Base-by-base conservation (phyloP, 2,329 filamentous ascomycete species). In the Oidium heveae region DNA sequence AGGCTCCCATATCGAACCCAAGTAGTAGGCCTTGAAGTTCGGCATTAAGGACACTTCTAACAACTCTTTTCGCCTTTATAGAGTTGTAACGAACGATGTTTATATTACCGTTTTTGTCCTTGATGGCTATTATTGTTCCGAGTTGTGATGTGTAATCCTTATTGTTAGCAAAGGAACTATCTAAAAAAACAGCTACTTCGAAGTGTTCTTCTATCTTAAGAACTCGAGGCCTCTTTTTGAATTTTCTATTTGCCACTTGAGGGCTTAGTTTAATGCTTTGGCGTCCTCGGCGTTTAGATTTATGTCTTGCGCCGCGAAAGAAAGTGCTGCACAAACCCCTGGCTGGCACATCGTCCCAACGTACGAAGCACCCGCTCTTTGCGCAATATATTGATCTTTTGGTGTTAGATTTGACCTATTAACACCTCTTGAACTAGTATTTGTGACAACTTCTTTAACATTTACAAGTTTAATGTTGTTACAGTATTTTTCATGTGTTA, bases 361-460 rank as follows among this genome's bases (percentile, higher is more conserved):
- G 53, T 58, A 56, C 5, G 46, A 52, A 32, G 54, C 52, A 50
- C 52, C 12, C 10, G 54, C 54, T 52, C 46, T 28, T 51, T 56
- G 51, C 22, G 37, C 51, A 39, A 56, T 13, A 36, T 54, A 58
- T 37, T 58, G 22, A 13, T 55, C 44, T 41, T 54, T 55, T 34
- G 33, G n/a, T 15, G 22, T 28, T 22, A 51, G 51, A 32, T 34
- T 39, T 24, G 20, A 28, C n/a, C 55, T 28, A 37, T 22, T 22
- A 24, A 43, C 18, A 39, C 22, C 13, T 51, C 37, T 7, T 12
- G 13, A 16, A 36, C 37, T 22, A 55, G 51, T 55, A 24, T 24
- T 46, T 24, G 36, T 46, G 13, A 18, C 16, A 4, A 36, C 36
- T 13, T 13, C 20, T n/a, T 47, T 49, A 12, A 20, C n/a, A 28